Base-by-base conservation (phyloP, 2,329 filamentous ascomycete genomes). In the Exophiala bonariae region DNA sequence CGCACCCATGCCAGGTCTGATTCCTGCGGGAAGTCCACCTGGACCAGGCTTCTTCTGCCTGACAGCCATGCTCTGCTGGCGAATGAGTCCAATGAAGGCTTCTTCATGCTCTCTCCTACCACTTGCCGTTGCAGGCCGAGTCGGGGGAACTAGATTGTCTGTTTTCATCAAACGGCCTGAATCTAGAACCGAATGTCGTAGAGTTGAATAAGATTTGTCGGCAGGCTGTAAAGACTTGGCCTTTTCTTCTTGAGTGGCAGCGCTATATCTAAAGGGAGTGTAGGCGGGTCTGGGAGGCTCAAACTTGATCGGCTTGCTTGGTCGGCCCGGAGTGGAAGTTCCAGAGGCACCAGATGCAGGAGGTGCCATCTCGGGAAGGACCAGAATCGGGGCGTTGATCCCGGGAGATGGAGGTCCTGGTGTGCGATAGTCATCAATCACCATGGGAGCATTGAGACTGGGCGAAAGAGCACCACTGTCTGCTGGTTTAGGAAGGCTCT, bases 1-100 rank as follows among this genome's bases (percentile, higher is more conserved):
- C 16, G 49, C 61, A 28, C 14, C 35, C 7, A 17, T 35, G 8
- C 56, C 60, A n/a, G 55, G 59, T 19, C 56, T 43, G 30, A 59
- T 62, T 7, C 58, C 59, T 17, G 61, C 55, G 41, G 71, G 72
- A 7, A 37, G 7, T 5, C 32, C n/a, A 18, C 11, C 11, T 14
- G n/a, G 65, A 61, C 41, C 39, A 2, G 45, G 45, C 7, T 36
- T 50, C 19, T 44, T 45, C 26, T 52, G 42, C 30, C 44, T 53
- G 11, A 54, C 46, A 33, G 56, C 51, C 46, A 55, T 65, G 45
- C 71, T 74, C 50, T 72, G 73, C 44, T 72, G 66, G 47, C 72
- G 61, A 23, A 75, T 71, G 9, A 74, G 58, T 4, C 72, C 71
- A n/a, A 75, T 61, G 46, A 75, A 75, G 2, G 70, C 73, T 56